A percentile compares a stretch with the other conserved stretches of the same genome.
These are phyloP conservation scores for Ailanthus altissimus DNA, from an alignment of 345 rosid genomes.

Conservation along the genomic window DNA sequence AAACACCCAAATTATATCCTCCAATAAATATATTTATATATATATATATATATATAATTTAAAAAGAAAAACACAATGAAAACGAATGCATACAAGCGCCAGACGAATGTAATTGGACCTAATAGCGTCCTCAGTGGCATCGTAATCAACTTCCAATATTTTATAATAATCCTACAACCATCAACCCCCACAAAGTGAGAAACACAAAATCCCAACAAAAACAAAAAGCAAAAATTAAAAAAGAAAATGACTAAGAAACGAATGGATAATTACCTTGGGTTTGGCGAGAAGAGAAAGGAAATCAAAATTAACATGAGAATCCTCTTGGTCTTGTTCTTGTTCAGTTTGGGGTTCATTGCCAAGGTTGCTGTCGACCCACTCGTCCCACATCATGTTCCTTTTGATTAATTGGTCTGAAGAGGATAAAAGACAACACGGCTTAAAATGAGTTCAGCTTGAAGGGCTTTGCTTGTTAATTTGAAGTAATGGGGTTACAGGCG, in stretches of 20 bases:
- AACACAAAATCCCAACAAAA: neutral
- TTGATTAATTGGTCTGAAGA: neutral
- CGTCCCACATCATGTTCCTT: constrained; percentile 44
- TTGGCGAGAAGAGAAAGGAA: constrained; percentile 60
- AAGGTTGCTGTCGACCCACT: constrained; percentile 21
- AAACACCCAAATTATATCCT: neutral
- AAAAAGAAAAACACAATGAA: neutral
- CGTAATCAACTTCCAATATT: constrained; percentile 74
- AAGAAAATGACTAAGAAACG: neutral
- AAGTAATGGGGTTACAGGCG: neutral
- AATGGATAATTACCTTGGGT: constrained; percentile 50
- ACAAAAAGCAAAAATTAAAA: neutral
- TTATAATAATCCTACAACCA: constrained; percentile 77
- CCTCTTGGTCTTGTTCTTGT: constrained; percentile 24
- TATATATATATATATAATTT: too few relatives aligned
- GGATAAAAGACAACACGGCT: neutral
- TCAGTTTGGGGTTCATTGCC: constrained; percentile 20
- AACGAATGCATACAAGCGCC: constrained; percentile 59
- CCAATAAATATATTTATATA: too few relatives aligned
- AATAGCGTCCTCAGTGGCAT: constrained; percentile 83
- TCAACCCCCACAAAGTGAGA: constrained; percentile 8
- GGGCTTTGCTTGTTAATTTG: neutral
- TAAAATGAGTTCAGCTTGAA: neutral
- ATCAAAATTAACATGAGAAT: constrained; percentile 59
- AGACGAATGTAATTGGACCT: constrained; percentile 94